These are phyloP conservation scores for Cladorrhinum sp. DNA, from an alignment of 2,329 filamentous ascomycete genomes.

Conservation along the genomic window DNA sequence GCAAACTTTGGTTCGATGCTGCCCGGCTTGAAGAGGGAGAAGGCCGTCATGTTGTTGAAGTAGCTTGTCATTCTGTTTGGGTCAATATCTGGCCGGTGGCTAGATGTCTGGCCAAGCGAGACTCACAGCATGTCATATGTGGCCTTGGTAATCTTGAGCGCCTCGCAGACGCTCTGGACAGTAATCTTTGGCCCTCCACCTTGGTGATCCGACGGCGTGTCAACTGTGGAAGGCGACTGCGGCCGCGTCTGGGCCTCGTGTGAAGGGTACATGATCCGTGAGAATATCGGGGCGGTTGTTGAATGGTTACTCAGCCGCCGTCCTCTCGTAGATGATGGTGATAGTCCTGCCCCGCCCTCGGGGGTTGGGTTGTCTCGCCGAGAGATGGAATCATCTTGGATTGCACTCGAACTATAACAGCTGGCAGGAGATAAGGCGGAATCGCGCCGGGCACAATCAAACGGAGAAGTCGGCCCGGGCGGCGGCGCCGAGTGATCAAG, in stretches of 20 bases:
- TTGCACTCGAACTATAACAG: background rate
- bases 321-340: background rate
- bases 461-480: conserved; percentile 3
- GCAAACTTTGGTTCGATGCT: conserved; percentile 29
- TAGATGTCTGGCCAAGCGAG: too few species aligned
- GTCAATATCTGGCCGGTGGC: too few species aligned
- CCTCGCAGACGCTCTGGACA: conserved; percentile 15
- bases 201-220: conserved; percentile 9
- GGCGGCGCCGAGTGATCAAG: too few species aligned
- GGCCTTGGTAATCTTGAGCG: conserved; percentile 14
- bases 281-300: conserved; percentile 18
- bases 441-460: conserved; percentile 4
- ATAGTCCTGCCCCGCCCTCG: background rate
- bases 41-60: conserved; percentile 34
- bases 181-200: conserved; percentile 6
- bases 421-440: conserved; percentile 5
- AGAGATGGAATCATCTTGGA: conserved; percentile 2
- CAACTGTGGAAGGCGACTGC: conserved; percentile 18
- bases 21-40: conserved; percentile 30
- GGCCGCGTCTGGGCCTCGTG: conserved; percentile 21
- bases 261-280: conserved; percentile 23
- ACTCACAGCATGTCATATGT: conserved; percentile 17
- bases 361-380: background rate
- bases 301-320: background rate
- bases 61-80: conserved; percentile 25